Base-by-base conservation (phyloP, 2,329 filamentous ascomycete genomes). In the Scleromitrula shiraiana region DNA sequence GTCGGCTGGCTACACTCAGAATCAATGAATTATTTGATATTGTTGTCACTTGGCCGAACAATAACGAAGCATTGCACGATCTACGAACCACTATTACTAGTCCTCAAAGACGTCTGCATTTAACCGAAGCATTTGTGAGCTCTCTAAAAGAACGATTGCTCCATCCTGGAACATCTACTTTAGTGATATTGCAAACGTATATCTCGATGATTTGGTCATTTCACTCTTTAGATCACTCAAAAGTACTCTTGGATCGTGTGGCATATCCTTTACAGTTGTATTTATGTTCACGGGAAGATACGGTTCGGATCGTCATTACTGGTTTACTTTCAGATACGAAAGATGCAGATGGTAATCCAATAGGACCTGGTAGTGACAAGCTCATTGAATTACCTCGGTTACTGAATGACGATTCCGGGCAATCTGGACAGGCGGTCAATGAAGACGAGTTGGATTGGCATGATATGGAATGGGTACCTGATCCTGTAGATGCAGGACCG, bases 391-490 rank as follows among this genome's bases (percentile, higher is more conserved):
- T 90, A 9, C 83, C 83, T 1, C 69, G 73, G 12, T 70, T 88
- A 33, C 75, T 90, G 41, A 57, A 64, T 19, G 50, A 57, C 17
- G 54, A 51, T 8, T 46, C 53, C 8, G 74, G 80, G 51, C 71
- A 75, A 50, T 68, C 73, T 12, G 70, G 72, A 7, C 68, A 68
- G 30, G 73, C 74, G 17, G 67, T 71, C 7, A 77, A 82, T 22
- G 79, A 81, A 53, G 81, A 84, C 49, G 86, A 88, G 44, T 73
- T 93, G 14, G 87, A 94, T 64, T 97, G 87, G 84, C 78, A 88
- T 61, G 90, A 98, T 64, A 86, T 95, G 82, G 78, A 82, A 7
- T 98, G 93, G 93, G 74, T 88, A 29, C 93, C 93, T 1, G 87
- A 95, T 59, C 93, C 93, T 0, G 82, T 94, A 32, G 93, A 98